phyloP scores from a whole-genome alignment of 2,329 filamentous ascomycete genomes.

The Colletotrichum plurivorum region DNA sequence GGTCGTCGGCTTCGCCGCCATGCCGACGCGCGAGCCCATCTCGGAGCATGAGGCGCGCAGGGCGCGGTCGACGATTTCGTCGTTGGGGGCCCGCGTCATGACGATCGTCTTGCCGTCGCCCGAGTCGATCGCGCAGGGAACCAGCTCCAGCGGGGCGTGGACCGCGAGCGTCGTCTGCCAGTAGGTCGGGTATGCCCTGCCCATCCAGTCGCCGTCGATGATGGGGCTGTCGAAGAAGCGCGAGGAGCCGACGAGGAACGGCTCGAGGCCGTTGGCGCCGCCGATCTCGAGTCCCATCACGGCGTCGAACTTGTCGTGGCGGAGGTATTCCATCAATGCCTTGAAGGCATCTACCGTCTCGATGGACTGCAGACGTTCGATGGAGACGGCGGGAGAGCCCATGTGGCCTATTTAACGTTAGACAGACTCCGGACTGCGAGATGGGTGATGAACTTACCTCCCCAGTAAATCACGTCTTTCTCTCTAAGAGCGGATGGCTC shows the following conservation, averaged over 20 bases:
- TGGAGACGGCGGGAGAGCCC: constrained; percentile 58
- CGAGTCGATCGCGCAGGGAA: constrained; percentile 60
- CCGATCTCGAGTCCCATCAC: constrained; percentile 71
- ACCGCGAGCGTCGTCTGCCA: constrained; percentile 67
- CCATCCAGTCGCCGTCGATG: constrained; percentile 71
- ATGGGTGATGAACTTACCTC: constrained; percentile 45
- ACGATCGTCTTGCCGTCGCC: constrained; percentile 60
- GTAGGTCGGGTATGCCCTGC: constrained; percentile 67
- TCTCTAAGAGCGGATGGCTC: constrained; percentile 58
- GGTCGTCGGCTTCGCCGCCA: constrained; percentile 37
- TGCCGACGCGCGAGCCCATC: constrained; percentile 47
- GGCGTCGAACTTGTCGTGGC: constrained; percentile 48
- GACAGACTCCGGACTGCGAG: background rate
- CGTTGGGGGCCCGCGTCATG: constrained; percentile 58
- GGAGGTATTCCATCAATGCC: constrained; percentile 52
- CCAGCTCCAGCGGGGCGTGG: constrained; percentile 54
- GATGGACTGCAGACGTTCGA: constrained; percentile 58
- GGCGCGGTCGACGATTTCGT: constrained; percentile 45
- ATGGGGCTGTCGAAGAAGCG: constrained; percentile 65
- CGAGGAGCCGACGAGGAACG: constrained; percentile 69
- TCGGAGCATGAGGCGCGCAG: constrained; percentile 56
- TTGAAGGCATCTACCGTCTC: constrained; percentile 55
- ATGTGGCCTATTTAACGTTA: constrained; percentile 45
- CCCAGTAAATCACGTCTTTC: constrained; percentile 59
- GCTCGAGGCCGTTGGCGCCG: constrained; percentile 74